Evolutionary conservation across 371 early-diverging fungal species (phyloP), one percentile per base, ranked within the genome.

Genomic region (Actinomortierella wolfii): DNA sequence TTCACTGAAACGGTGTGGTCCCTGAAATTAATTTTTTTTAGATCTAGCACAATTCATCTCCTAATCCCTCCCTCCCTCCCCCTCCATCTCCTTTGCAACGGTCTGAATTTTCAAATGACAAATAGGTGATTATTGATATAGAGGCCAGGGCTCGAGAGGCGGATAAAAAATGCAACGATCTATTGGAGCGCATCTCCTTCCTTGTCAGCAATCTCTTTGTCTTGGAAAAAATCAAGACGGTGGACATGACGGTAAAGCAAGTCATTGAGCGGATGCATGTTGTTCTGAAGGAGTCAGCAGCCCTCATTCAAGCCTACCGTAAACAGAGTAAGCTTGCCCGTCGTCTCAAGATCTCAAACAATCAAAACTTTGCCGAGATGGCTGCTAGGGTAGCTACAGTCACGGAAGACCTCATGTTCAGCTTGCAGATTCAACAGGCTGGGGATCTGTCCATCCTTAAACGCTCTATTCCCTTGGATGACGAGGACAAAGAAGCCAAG

Each of bases 381-480:
- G 76, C 69, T 2, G 53, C 49, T 6, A 61, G 48, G 26, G 76
- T 82, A 45, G 64, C 75, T 2, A 34, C 53, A 8, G 64, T 73
- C 62, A 64, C 78, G 5, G 59, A 67, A 34, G 82, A 82, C 29
- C 68, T 82, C 44, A 78, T 82, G 79, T 55, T 82, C 20, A 78
- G 77, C 41, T 44, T 82, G 40, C 82, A 82, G 51, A 81, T 82
- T 34, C 81, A 80, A 42, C 81, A 80, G 51, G 78, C 82, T 11
- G 74, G 68, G 1, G 78, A 80, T 40, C 46, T 82, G 8, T 62
- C 75, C n/a, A 64, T 80, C 26, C 68, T 82, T 18, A 49, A 65
- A 21, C 56, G 74, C 41, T 41, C 57, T 1, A 51, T 80, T 9
- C 78, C 76, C 6, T 34, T 54, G 2, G 81, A 80, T 63, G 26